Evolutionary conservation across 169 alveolate species (phyloP), one percentile per base, ranked within the genome.

Genomic region (Plasmodium fragile): DNA sequence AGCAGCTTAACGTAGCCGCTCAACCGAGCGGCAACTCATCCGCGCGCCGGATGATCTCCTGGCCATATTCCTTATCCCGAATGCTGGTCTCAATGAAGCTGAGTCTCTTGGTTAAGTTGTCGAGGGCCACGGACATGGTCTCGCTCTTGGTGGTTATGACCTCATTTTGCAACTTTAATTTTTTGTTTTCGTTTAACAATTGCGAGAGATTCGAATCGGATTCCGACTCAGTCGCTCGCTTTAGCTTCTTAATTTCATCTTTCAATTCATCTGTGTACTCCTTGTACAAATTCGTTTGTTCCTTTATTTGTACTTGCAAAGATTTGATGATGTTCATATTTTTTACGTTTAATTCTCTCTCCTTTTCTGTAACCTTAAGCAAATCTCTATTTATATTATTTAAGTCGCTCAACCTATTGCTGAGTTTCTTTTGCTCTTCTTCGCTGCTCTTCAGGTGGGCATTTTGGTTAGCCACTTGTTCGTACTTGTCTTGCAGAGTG

Each of bases 131-230:
- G 53, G 92, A 36, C 73, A 91, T 91, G n/a, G 90, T 91, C 13
- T 91, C 94, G 71, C 73, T 91, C 53, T 91, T 91, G 8, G 94
- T 91, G 7, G 59, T 70, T 91, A 81, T 91, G 70, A 81, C 83
- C 82, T 91, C 94, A 71, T 81, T 81, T 81, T 91, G 94, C 77
- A 91, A 43, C 39, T 91, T 91, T 28, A 91, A 72, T 52, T 91
- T 91, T 91, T 91, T 91, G 59, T 91, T 91, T 91, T 91, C 94
- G 59, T 91, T 91, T 70, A 91, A 45, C 22, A 85, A 77, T 34
- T 34, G 22, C 18, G 78, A 73, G 4, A 25, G 75, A 18, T 32
- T 69, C 2, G 13, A 11, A 41, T 65, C 25, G 8, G 83, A 30
- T n/a, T 34, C 18, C 11, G 69, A 22, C 3, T 39, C 52, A 43